These are phyloP conservation scores for Saccharomycopsis amapae DNA, from an alignment of 805 yeast genomes.

Conservation along the genomic window DNA sequence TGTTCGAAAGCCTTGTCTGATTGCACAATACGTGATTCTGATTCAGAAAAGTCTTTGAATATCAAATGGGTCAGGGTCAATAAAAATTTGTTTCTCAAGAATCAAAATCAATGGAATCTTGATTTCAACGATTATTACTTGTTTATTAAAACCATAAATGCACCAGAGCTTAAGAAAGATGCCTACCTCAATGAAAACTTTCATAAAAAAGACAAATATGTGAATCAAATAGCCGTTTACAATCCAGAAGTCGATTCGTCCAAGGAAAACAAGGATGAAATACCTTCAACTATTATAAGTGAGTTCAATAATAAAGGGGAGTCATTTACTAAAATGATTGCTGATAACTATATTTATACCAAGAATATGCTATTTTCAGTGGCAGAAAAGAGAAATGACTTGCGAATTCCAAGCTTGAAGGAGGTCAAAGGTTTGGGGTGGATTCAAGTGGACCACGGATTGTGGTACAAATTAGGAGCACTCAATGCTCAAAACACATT, in stretches of 20 bases:
- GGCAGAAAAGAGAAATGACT: not conserved
- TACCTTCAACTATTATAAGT: conserved; percentile 11
- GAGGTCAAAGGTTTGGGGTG: conserved; percentile 16
- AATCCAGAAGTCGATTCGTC: not conserved
- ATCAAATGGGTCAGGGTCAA: conserved; percentile 14
- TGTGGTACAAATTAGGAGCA: conserved; percentile 54
- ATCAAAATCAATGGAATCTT: conserved; percentile 17
- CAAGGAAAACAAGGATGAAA: not conserved
- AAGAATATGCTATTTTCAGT: not conserved
- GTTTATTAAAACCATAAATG: conserved; percentile 15
- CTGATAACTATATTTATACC: conserved; percentile 12
- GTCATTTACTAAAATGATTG: conserved; percentile 16
- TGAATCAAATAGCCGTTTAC: conserved; percentile 16
- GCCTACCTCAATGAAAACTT: conserved; percentile 7
- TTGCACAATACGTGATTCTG: conserved; percentile 14
- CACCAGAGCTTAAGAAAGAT: conserved; percentile 16
- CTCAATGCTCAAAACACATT: conserved; percentile 34
- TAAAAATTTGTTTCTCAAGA: conserved; percentile 13
- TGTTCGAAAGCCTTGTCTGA: conserved; percentile 7
- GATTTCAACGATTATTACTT: conserved; percentile 9
- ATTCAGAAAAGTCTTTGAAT: conserved; percentile 9
- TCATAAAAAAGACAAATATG: conserved; percentile 11
- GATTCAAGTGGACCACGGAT: conserved; percentile 32
- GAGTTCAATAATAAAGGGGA: conserved; percentile 12
- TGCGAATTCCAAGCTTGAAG: conserved; percentile 7